phyloP scores from a whole-genome alignment of 1,139 yeast species.

The Suhomyces bribrorum region DNA sequence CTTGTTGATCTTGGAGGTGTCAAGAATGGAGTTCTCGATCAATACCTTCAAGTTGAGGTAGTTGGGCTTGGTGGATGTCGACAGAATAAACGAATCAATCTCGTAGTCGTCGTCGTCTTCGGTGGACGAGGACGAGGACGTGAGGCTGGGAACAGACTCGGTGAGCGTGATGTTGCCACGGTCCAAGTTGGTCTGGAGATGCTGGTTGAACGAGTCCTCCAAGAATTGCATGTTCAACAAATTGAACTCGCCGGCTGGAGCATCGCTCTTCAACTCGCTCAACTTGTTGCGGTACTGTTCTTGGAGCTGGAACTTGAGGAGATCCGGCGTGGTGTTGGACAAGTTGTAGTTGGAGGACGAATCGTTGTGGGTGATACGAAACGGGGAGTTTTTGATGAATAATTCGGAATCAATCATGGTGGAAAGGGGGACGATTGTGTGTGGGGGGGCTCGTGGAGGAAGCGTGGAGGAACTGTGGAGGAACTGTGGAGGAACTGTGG shows the following conservation, averaged over 20 bases:
- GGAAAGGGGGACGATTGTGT: background rate
- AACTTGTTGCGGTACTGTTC: slow-evolving; percentile 39
- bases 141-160: slow-evolving; percentile 19
- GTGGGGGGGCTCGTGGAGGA: background rate
- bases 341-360: slow-evolving; percentile 28
- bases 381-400: slow-evolving; percentile 41
- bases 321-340: slow-evolving; percentile 43
- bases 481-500: background rate
- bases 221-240: slow-evolving; percentile 26
- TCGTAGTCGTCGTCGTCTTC: slow-evolving; percentile 18
- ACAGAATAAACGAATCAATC: slow-evolving; percentile 22
- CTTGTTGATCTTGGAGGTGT: slow-evolving; percentile 38
- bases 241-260: slow-evolving; percentile 17
- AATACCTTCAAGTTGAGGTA: slow-evolving; percentile 45
- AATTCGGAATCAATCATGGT: slow-evolving; percentile 38
- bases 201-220: slow-evolving; percentile 38
- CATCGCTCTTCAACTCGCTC: slow-evolving; percentile 23
- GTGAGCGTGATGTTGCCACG: slow-evolving; percentile 28
- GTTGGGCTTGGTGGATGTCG: slow-evolving; percentile 25
- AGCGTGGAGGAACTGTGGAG: background rate
- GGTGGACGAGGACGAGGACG: slow-evolving; percentile 17
- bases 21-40: slow-evolving; percentile 48
- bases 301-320: slow-evolving; percentile 47
- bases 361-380: slow-evolving; percentile 34
- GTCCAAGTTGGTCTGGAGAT: slow-evolving; percentile 38